Base-by-base conservation (phyloP, 108 stramenopile genomes). In the Cyclostephanos tholiformis region DNA sequence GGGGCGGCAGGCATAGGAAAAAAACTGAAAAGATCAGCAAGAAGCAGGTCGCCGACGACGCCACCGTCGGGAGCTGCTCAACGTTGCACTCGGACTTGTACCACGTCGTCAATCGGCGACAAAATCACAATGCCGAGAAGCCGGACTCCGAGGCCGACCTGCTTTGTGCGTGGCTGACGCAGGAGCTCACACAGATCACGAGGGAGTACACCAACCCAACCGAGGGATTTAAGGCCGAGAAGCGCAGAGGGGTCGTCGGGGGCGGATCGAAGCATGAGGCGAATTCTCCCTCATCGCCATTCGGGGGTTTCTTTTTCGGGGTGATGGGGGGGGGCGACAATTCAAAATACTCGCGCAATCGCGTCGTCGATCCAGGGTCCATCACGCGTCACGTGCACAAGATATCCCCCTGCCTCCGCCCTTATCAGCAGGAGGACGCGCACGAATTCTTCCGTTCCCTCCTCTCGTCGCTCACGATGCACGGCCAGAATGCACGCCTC, bases 341-440 rank as follows among this genome's bases (percentile, higher is more conserved):
- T 51, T n/a, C 26, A 16, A 69, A 59, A 10, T 14, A 19, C 20
- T 0, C 60, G 9, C 30, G 41, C 20, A 74, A 76, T 51, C 76
- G 83, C 17, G 79, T 89, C 0, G 89, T 95, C 2, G 87, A 95
- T 58, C 91, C 94, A 11, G 88, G 90, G 38, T 74, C 82, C 32
- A 91, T 95, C 27, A 95, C 94, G 2, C 68, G 90, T 30, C 86
- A 95, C 68, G 91, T 91, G 11, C 73, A 95, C 64, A 88, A 86
- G 41, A 85, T 95, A 59, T 89, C 88, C 12, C 71, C 85, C 61
- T 89, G 88, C 43, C 75, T 95, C 25, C 80, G 78, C 14, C 91
- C 91, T 2, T 92, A 89, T 62, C 89, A 88, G 59, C 94, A 95
- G 80, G 94, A 95, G 81, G 94, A 95, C 70, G 91, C 94, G 0